Percentiles rank a stretch among this genome's conserved stretches.
phyloP scores from a whole-genome alignment of 78 protist species.

The Tieghemostelium lacteum region DNA sequence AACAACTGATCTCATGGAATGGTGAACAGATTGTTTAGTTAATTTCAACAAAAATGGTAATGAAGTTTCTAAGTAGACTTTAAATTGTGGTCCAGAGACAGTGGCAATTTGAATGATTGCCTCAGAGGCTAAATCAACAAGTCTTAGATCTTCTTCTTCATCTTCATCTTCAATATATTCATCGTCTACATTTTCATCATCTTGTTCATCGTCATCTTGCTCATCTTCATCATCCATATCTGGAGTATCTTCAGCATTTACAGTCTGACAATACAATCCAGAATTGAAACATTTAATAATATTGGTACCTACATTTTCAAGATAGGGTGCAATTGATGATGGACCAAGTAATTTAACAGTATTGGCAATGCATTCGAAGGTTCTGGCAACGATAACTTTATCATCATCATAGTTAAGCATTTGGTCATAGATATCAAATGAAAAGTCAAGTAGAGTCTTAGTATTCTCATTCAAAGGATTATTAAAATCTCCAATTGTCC shows the following conservation, averaged over 20 bases:
- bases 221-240: not conserved
- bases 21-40: slow-evolving; percentile 1
- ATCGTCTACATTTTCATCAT: slow-evolving; percentile 8
- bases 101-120: slow-evolving; percentile 61
- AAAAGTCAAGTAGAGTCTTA: slow-evolving; percentile 23
- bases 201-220: slow-evolving; percentile 12
- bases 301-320: not conserved
- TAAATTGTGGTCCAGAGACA: slow-evolving; percentile 26
- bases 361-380: slow-evolving; percentile 31
- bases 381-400: slow-evolving; percentile 33
- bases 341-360: slow-evolving; percentile 25
- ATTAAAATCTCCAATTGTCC: slow-evolving; percentile 36
- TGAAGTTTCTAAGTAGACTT: slow-evolving; percentile 17
- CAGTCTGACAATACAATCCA: slow-evolving; percentile 44
- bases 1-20: slow-evolving; percentile 31
- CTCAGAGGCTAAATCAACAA: slow-evolving; percentile 35
- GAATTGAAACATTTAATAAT: slow-evolving; percentile 9
- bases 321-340: slow-evolving; percentile 39
- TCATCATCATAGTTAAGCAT: slow-evolving; percentile 1
- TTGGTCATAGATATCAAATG: slow-evolving; percentile 37
- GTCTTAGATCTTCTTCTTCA: slow-evolving; percentile 23
- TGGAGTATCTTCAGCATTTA: slow-evolving; percentile 3
- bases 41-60: slow-evolving; percentile 27
- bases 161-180: slow-evolving; percentile 27
- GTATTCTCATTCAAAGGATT: not conserved